Conservation (phyloP, 805 yeast species). For the Pichia manshurica region DNA sequence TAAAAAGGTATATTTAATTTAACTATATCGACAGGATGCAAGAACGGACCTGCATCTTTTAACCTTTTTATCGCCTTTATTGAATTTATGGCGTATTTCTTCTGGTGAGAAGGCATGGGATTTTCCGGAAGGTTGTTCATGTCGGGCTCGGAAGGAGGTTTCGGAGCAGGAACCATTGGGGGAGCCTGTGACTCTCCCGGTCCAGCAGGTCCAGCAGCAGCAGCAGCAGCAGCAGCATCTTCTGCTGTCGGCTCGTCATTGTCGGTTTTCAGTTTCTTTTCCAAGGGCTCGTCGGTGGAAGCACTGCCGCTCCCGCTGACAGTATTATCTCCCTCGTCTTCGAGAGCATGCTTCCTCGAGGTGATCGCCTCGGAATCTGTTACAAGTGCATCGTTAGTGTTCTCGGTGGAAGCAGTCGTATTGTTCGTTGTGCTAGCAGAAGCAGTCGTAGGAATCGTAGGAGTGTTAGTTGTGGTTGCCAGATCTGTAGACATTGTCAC, state of each 20-base stretch:
- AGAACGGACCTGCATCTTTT: constrained; percentile 88
- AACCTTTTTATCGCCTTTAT: constrained; percentile 83
- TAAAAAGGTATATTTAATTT: constrained; percentile 88
- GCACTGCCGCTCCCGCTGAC: neutral
- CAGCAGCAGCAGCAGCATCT: neutral
- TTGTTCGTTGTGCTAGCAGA: neutral
- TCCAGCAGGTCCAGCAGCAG: neutral
- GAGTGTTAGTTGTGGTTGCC: neutral
- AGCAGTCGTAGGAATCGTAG: no score
- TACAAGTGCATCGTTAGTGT: neutral
- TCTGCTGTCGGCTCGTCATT: neutral
- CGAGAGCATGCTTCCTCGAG: neutral
- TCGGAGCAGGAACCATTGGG: constrained; percentile 58
- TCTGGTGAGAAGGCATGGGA: constrained; percentile 80
- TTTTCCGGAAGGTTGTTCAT: constrained; percentile 57
- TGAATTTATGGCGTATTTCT: constrained; percentile 69
- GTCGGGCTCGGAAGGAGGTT: constrained; percentile 70
- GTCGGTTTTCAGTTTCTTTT: neutral
- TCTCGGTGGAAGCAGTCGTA: neutral
- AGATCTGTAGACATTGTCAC: constrained; percentile 5
- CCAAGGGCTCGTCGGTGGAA: neutral
- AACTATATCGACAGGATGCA: constrained; percentile 83
- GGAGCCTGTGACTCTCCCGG: constrained; percentile 17
- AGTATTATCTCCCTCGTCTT: neutral
- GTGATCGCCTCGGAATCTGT: neutral